Conservation (phyloP, 305 asterid species). For the Striga hermonthica region DNA sequence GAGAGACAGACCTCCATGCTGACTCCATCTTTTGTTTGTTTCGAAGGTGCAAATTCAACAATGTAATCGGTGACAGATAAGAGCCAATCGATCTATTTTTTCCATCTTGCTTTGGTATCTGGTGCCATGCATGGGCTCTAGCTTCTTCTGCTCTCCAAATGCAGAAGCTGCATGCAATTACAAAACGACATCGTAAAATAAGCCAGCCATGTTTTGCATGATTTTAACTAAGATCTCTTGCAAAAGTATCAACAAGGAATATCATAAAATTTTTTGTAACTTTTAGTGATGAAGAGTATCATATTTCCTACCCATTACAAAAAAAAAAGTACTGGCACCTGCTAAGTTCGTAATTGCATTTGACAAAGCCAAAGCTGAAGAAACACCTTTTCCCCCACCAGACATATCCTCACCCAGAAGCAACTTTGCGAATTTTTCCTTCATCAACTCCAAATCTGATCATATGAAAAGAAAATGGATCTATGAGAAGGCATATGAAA, state of each 20-base stretch:
- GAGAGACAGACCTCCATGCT: slow-evolving; percentile 3
- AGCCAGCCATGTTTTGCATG: no score
- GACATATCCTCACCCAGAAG: slow-evolving; percentile 8
- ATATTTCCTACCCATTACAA: not conserved
- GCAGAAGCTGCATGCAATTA: not conserved
- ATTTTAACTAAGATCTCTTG: no score
- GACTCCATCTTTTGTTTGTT: slow-evolving; percentile 1
- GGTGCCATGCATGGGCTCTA: slow-evolving; percentile 9
- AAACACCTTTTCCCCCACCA: slow-evolving; percentile 15
- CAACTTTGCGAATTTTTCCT: slow-evolving; percentile 8
- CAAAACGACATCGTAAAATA: not conserved
- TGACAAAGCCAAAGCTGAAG: slow-evolving; percentile 5
- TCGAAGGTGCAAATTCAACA: not conserved
- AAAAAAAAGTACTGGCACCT: not conserved
- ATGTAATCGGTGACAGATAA: slow-evolving; percentile 6
- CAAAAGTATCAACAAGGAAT: not conserved
- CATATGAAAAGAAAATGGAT: no score
- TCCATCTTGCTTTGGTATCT: slow-evolving; percentile 1
- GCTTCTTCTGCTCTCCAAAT: not conserved
- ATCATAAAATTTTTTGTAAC: not conserved
- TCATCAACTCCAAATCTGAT: slow-evolving; percentile 8
- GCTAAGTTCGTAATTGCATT: slow-evolving; percentile 8
- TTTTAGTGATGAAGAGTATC: not conserved
- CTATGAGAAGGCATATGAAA: no score
- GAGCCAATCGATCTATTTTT: slow-evolving; percentile 2